Evolutionary conservation across 2,329 filamentous ascomycete species (phyloP), one percentile per base, ranked within the genome.

Genomic region (Aspergillus sp.): DNA sequence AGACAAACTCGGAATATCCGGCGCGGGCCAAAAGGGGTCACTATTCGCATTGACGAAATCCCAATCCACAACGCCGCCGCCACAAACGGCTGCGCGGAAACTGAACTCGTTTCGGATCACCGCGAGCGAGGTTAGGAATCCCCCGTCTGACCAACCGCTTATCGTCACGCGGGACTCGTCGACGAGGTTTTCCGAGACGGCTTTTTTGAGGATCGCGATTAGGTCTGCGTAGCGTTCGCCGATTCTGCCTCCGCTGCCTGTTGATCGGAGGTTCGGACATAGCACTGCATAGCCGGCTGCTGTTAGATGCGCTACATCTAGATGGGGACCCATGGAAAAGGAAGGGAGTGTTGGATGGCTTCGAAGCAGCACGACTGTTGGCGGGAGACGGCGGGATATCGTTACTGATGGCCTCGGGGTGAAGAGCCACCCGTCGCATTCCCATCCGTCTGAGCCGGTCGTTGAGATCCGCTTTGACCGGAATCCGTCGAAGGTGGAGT

Each of bases 401-500:
- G 35, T 55, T 5, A 24, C 53, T 9, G 27, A 9, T 9, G 46
- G 39, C 24, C 37, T 49, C 2, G 53, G 53, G 6, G 53, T 44
- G 24, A 50, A 56, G 3, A 56, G 39, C 53, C 45, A 56, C 14
- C 53, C 53, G 17, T 56, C 53, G n/a, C 45, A 55, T n/a, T 55
- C 52, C 51, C 51, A 53, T 6, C 51, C 51, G 19, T 53, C 41
- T 14, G 40, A 12, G 15, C 14, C 45, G 1, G 46, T 56, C 3
- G 53, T 21, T 21, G 31, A 39, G 11, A 56, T 51, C 1, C 27
- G 47, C 14, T 46, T 56, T 23, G 54, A 37, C 9, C 54, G 47
- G 47, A 52, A 56, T 4, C 54, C 54, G 27, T 52, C 54, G 6
- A 56, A 45, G 5, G 19, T n/a, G 2, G 54, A 24, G n/a, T 56